A percentile compares a stretch with the other conserved stretches of the same genome.
Evolutionary conservation across 805 yeast species (phyloP).

Genomic region (Candida endomychidarum): DNA sequence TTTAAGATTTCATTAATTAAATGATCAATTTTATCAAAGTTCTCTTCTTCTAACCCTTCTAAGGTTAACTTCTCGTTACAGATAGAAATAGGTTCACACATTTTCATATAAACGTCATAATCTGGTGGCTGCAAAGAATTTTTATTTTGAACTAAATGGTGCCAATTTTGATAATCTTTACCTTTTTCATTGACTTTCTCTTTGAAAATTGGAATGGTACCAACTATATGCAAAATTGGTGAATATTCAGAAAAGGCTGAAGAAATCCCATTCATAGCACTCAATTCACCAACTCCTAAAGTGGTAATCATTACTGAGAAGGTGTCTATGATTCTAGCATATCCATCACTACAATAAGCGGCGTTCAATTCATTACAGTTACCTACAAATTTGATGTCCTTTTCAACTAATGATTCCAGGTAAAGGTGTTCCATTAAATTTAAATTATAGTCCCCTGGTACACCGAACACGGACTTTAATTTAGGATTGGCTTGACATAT

Average conservation of each 20-base stretch:
- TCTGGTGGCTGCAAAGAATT: constrained; percentile 55
- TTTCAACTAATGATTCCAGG: constrained; percentile 36
- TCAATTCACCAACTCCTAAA: constrained; percentile 86
- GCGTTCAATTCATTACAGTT: constrained; percentile 87
- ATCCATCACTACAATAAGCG: constrained; percentile 91
- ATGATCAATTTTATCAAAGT: constrained; percentile 59
- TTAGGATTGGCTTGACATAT: constrained; percentile 53
- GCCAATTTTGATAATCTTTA: constrained; percentile 32
- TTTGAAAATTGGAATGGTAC: constrained; percentile 35
- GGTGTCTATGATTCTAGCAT: constrained; percentile 60
- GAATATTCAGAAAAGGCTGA: constrained; percentile 83
- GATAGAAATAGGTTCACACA: constrained; percentile 61
- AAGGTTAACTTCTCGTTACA: constrained; percentile 37
- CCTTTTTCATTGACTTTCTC: constrained; percentile 13
- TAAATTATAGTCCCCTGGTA: constrained; percentile 77
- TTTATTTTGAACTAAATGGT: constrained; percentile 59
- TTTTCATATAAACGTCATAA: constrained; percentile 62
- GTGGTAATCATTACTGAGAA: constrained; percentile 67
- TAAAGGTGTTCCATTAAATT: constrained; percentile 68
- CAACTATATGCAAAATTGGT: constrained; percentile 82
- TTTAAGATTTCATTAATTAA: constrained; percentile 56
- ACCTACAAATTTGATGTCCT: constrained; percentile 67
- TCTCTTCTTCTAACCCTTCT: constrained; percentile 33
- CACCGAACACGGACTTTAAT: constrained; percentile 60
- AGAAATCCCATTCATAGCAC: constrained; percentile 78